A percentile compares a stretch with the other conserved stretches of the same genome.
Evolutionary conservation across 805 yeast genomes (phyloP).

Genomic region (Metschnikowia cerradonensis): DNA sequence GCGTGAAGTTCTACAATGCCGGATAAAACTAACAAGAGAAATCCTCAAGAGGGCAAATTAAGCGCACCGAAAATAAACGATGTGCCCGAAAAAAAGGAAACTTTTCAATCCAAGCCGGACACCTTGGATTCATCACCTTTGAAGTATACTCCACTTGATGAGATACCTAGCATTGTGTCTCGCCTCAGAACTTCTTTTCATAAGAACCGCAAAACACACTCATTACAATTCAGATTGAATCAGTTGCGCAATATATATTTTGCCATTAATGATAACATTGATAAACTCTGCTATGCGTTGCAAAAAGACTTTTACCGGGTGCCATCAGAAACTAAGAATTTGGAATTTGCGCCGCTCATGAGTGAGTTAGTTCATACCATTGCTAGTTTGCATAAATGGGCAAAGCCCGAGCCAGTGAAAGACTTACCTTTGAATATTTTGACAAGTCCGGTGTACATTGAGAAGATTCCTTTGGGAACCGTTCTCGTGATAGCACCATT

Average conservation of each 20-base stretch:
- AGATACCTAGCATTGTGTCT: constrained; percentile 46
- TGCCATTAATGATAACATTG: constrained; percentile 56
- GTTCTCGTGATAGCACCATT: constrained; percentile 74
- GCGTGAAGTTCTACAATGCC: not conserved
- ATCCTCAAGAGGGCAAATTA: not conserved
- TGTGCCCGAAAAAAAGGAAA: not conserved
- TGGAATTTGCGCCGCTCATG: constrained; percentile 52
- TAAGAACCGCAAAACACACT: constrained; percentile 43
- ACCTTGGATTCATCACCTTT: constrained; percentile 12
- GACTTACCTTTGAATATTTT: constrained; percentile 34
- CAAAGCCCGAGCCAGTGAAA: constrained; percentile 44
- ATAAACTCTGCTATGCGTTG: constrained; percentile 54
- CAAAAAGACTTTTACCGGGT: constrained; percentile 65
- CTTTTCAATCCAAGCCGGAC: not conserved
- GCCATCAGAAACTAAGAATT: constrained; percentile 52
- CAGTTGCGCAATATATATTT: constrained; percentile 67
- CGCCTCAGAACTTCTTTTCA: constrained; percentile 41
- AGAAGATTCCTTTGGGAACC: constrained; percentile 49
- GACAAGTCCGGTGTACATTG: constrained; percentile 17
- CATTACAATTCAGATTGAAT: constrained; percentile 52
- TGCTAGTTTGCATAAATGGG: constrained; percentile 56
- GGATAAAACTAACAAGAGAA: not conserved
- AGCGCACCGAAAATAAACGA: not conserved
- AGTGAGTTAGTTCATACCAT: constrained; percentile 60
- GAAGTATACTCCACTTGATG: constrained; percentile 43